phyloP scores from a whole-genome alignment of 2,329 filamentous ascomycete species.

The Penicillium sp. region DNA sequence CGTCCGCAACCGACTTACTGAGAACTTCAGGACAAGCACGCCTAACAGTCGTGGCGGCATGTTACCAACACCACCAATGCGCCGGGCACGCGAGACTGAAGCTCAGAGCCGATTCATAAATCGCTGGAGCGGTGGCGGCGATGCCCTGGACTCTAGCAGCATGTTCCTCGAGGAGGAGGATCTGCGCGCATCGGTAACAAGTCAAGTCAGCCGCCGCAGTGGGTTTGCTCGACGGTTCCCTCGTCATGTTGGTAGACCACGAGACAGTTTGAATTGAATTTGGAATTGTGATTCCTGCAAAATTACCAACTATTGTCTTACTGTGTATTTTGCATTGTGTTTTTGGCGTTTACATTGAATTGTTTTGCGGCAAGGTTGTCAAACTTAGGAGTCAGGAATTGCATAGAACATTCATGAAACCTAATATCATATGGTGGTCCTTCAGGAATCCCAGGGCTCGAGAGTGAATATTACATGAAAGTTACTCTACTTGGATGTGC shows the following conservation, averaged over 20 bases:
- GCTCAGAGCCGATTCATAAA: conserved; percentile 30
- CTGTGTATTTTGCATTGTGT: not conserved
- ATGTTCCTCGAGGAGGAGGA: conserved; percentile 37
- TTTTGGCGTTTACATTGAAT: not conserved
- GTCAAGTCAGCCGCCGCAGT: conserved; percentile 33
- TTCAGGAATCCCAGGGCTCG: not conserved
- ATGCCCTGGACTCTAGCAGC: conserved; percentile 37
- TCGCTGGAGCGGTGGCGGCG: conserved; percentile 39
- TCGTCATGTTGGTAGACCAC: conserved; percentile 41
- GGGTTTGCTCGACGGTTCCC: conserved; percentile 41
- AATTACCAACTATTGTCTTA: not conserved
- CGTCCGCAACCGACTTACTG: conserved; percentile 25
- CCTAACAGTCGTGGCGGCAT: conserved; percentile 33
- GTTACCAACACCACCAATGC: conserved; percentile 29
- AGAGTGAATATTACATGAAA: not conserved
- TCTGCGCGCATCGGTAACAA: conserved; percentile 34
- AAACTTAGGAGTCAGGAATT: not conserved
- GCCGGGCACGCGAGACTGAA: conserved; percentile 35
- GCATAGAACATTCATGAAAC: not conserved
- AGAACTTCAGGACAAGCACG: conserved; percentile 35
- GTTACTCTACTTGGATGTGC: not conserved
- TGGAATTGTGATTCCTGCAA: not conserved
- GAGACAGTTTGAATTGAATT: conserved; percentile 54
- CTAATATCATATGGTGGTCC: not conserved
- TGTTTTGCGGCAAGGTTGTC: not conserved